Base-by-base conservation (phyloP, 2,329 filamentous ascomycete genomes). In the Chalara sp. region DNA sequence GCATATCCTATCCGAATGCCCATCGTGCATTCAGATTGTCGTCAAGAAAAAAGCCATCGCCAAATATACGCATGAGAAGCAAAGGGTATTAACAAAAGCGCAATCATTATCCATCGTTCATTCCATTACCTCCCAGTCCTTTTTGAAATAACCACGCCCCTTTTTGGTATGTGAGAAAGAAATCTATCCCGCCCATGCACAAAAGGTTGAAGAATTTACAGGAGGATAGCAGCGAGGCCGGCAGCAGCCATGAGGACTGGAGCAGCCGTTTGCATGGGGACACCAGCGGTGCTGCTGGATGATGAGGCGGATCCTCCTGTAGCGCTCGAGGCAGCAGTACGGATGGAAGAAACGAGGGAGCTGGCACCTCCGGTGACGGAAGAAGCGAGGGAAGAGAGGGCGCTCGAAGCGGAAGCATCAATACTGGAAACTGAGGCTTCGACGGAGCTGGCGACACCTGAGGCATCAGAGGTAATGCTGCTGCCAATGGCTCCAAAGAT, bases 151-250 rank as follows among this genome's bases (percentile, higher is more conserved):
- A 21, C 21, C 21, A 21, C 21, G 21, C 21, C 21, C 21, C 21
- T 21, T 21, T 21, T 21, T 21, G 21, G 21, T 21, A 21, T 21
- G 21, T 21, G 21, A 21, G 21, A 21, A 21, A 21, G 21, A 21
- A 21, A 21, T 21, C 21, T 21, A 21, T 10, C 11, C 30, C 7
- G 41, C 4, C 30, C 41, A 29, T 7, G 35, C 8, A 39, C 13
- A 29, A 6, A 47, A 46, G 21, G 21, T 21, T 21, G 21, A 21
- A 21, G 21, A 21, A 21, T 56, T 61, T 65, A 66, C 53, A 66
- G 52, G 51, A 66, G 49, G 47, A 64, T 37, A 49, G 58, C 63
- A 13, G 61, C 64, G 33, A 65, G 44, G 57, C 63, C 64, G 40
- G 56, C 63, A 42, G 57, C 61, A 29, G 55, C 63, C 32, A 61